phyloP scores from a whole-genome alignment of 108 stramenopile species.

The Nitzschia palea region DNA sequence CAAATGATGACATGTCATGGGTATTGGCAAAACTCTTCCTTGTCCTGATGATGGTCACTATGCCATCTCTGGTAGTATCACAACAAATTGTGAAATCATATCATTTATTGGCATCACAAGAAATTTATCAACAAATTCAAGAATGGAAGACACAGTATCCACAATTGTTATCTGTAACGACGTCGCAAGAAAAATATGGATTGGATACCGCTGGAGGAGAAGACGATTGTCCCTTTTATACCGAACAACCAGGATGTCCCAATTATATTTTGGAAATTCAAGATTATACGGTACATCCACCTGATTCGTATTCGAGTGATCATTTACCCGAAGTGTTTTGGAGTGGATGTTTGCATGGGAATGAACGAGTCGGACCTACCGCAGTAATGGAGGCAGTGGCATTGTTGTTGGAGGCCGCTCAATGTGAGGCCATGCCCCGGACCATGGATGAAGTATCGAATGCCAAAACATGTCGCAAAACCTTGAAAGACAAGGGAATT shows the following conservation, averaged over 20 bases:
- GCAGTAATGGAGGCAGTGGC: conserved; percentile 49
- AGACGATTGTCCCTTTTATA: conserved; percentile 53
- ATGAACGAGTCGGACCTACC: conserved; percentile 95
- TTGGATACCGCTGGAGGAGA: conserved; percentile 68
- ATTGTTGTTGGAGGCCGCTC: conserved; percentile 63
- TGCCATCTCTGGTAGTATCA: neutral
- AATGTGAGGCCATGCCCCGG: conserved; percentile 71
- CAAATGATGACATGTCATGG: too few relatives aligned
- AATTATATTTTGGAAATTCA: conserved; percentile 80
- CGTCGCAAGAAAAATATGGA: conserved; percentile 71
- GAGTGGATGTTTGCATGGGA: conserved; percentile 92
- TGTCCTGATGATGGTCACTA: neutral
- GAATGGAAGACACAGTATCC: conserved; percentile 58
- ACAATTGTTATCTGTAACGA: conserved; percentile 57
- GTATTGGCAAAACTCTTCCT: too few relatives aligned
- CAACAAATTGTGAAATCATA: conserved; percentile 16
- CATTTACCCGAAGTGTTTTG: conserved; percentile 90
- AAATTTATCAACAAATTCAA: conserved; percentile 32
- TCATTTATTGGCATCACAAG: conserved; percentile 29
- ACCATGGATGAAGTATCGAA: conserved; percentile 9
- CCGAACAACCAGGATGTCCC: conserved; percentile 54
- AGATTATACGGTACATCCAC: conserved; percentile 75
- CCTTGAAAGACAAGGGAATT: conserved; percentile 49
- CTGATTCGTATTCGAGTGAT: conserved; percentile 50
- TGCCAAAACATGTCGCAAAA: conserved; percentile 51